Conservation (phyloP, 805 yeast species). For the Myxozyma neotropica region DNA sequence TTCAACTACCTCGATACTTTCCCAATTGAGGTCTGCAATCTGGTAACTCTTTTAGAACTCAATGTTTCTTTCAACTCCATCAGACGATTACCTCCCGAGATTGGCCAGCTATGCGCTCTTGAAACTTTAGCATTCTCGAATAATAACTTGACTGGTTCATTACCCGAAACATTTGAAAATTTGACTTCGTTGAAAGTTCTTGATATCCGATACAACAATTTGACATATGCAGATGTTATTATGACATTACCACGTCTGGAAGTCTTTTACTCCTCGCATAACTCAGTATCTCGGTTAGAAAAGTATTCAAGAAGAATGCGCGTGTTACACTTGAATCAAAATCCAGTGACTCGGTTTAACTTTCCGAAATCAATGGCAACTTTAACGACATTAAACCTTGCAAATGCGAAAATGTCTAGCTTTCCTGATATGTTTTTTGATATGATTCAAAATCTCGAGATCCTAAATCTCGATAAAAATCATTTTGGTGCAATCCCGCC, state of each 20-base stretch:
- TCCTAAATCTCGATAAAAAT: constrained; percentile 75
- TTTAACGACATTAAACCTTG: constrained; percentile 71
- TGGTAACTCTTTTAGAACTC: constrained; percentile 62
- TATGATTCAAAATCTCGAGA: constrained; percentile 67
- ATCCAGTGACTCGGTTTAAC: constrained; percentile 75
- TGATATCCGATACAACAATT: constrained; percentile 74
- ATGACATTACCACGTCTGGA: constrained; percentile 34
- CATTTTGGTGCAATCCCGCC: constrained; percentile 76
- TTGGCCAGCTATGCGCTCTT: constrained; percentile 61
- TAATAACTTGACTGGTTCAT: constrained; percentile 57
- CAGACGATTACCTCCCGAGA: constrained; percentile 58
- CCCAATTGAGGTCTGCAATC: constrained; percentile 61
- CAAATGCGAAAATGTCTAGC: constrained; percentile 79
- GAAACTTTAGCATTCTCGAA: constrained; percentile 74
- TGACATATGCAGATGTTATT: constrained; percentile 46
- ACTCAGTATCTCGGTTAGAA: constrained; percentile 66
- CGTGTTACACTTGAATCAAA: constrained; percentile 72
- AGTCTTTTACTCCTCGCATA: constrained; percentile 37
- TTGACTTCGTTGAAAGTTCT: constrained; percentile 64
- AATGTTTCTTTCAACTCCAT: constrained; percentile 84
- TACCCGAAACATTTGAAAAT: constrained; percentile 57
- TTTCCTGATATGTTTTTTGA: constrained; percentile 66
- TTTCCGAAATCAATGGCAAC: constrained; percentile 57
- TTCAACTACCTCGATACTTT: constrained; percentile 66
- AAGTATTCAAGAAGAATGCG: constrained; percentile 64